phyloP scores from a whole-genome alignment of 352 stramenopile genomes.

The Globisporangium acanthophoron region DNA sequence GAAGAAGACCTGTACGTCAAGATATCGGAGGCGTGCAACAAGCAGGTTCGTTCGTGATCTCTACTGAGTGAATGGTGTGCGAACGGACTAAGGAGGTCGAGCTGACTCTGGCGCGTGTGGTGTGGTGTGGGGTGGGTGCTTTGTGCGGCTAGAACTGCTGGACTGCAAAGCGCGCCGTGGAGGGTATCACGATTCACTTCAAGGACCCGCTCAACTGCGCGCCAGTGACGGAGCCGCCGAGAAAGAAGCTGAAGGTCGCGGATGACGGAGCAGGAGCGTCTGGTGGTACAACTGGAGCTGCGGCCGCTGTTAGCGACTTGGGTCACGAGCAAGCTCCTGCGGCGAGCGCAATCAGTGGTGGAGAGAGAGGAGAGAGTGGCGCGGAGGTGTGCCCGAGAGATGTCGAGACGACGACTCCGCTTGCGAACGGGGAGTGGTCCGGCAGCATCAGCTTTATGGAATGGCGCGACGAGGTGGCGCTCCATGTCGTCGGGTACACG shows the following conservation, averaged over 20 bases:
- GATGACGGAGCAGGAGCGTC: constrained; percentile 22
- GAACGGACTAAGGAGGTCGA: neutral
- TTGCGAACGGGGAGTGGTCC: constrained; percentile 64
- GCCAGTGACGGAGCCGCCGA: constrained; percentile 58
- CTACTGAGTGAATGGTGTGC: neutral
- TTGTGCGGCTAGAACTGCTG: constrained; percentile 43
- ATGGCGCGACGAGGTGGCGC: constrained; percentile 70
- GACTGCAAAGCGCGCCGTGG: constrained; percentile 61
- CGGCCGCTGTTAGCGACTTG: neutral
- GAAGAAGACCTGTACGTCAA: constrained; percentile 78
- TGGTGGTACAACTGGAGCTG: neutral
- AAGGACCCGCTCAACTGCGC: constrained; percentile 70
- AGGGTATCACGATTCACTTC: constrained; percentile 75
- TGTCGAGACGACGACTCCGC: constrained; percentile 30
- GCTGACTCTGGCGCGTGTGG: neutral
- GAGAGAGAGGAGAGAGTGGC: constrained; percentile 16
- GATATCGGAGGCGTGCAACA: constrained; percentile 47
- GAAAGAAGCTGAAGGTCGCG: constrained; percentile 51
- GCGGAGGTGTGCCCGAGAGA: constrained; percentile 19
- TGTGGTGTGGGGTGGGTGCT: neutral
- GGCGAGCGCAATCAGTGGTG: neutral
- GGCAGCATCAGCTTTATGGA: constrained; percentile 85
- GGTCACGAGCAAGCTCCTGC: constrained; percentile 3
- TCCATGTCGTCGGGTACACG: constrained; percentile 68
- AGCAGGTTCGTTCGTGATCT: constrained; percentile 39